Percentiles rank a stretch among this genome's conserved stretches.
phyloP scores from a whole-genome alignment of 1,284 basidiomycete species.

The Trametes pubescens region DNA sequence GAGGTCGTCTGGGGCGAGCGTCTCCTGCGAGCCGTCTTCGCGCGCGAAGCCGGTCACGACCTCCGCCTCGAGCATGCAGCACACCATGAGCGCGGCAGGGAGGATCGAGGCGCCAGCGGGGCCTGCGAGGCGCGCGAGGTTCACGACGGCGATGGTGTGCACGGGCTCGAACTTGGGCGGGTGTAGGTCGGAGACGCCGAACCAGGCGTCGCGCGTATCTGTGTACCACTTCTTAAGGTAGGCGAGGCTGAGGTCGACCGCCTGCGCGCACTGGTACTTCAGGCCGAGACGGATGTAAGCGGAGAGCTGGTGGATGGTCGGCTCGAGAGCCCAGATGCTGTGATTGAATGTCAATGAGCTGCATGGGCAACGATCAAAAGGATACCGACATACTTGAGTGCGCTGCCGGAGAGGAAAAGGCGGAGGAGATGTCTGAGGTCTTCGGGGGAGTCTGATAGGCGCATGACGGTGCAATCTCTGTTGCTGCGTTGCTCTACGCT shows the following conservation, averaged over 20 bases:
- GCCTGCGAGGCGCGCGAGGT: constrained; percentile 25
- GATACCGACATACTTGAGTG: neutral
- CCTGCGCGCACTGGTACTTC: constrained; percentile 6
- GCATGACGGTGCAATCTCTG: neutral
- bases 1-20: constrained; percentile 15
- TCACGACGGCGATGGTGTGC: constrained; percentile 23
- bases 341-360: neutral
- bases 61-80: constrained; percentile 23
- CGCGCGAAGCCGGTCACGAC: constrained; percentile 17
- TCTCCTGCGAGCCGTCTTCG: constrained; percentile 23
- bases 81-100: constrained; percentile 21
- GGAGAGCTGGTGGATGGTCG: constrained; percentile 13
- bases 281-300: constrained; percentile 5
- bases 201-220: constrained; percentile 19
- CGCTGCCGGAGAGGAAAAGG: neutral
- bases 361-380: neutral
- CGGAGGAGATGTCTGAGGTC: constrained; percentile 13
- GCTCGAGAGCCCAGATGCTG: constrained; percentile 4
- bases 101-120: constrained; percentile 13
- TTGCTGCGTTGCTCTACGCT: neutral
- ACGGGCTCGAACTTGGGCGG: constrained; percentile 17
- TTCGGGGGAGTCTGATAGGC: neutral
- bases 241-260: constrained; percentile 17
- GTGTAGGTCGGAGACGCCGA: constrained; percentile 10
- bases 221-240: constrained; percentile 24